A percentile compares a stretch with the other conserved stretches of the same genome.
phyloP scores from a whole-genome alignment of 768 basidiomycete genomes.

The Boletus subparvulus region DNA sequence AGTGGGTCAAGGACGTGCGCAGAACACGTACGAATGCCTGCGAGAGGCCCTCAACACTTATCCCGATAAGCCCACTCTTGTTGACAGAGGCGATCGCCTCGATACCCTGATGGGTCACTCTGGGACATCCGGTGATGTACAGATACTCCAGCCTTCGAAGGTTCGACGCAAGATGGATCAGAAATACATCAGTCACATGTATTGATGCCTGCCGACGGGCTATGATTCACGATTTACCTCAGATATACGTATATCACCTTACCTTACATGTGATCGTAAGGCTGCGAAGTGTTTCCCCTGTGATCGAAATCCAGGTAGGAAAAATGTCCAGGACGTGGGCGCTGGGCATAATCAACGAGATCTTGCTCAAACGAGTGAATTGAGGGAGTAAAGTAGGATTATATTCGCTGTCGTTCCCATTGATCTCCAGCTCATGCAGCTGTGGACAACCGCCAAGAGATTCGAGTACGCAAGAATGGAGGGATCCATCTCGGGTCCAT shows the following conservation, averaged over 20 bases:
- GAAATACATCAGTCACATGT: constrained; percentile 54
- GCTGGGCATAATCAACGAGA: constrained; percentile 78
- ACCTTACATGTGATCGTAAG: constrained; percentile 75
- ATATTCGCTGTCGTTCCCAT: constrained; percentile 55
- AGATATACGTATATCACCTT: constrained; percentile 7
- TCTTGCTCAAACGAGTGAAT: constrained; percentile 52
- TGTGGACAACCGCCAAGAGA: constrained; percentile 43
- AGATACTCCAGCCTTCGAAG: constrained; percentile 55
- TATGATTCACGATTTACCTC: background rate
- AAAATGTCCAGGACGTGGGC: constrained; percentile 49
- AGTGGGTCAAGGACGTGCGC: background rate
- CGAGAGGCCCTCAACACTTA: constrained; percentile 65
- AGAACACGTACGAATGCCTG: constrained; percentile 51
- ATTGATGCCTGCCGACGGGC: constrained; percentile 47
- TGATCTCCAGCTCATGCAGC: constrained; percentile 65
- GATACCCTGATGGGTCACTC: constrained; percentile 62
- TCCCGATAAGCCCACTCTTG: constrained; percentile 44
- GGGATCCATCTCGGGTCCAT: constrained; percentile 80
- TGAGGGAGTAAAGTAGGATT: constrained; percentile 48
- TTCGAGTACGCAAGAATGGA: constrained; percentile 58
- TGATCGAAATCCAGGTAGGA: constrained; percentile 48
- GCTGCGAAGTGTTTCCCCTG: constrained; percentile 47
- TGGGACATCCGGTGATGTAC: constrained; percentile 65
- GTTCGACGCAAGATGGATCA: constrained; percentile 49
- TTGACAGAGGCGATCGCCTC: constrained; percentile 49